Base-by-base conservation (phyloP, 768 basidiomycete genomes). In the Pleurotus tuoliensis region DNA sequence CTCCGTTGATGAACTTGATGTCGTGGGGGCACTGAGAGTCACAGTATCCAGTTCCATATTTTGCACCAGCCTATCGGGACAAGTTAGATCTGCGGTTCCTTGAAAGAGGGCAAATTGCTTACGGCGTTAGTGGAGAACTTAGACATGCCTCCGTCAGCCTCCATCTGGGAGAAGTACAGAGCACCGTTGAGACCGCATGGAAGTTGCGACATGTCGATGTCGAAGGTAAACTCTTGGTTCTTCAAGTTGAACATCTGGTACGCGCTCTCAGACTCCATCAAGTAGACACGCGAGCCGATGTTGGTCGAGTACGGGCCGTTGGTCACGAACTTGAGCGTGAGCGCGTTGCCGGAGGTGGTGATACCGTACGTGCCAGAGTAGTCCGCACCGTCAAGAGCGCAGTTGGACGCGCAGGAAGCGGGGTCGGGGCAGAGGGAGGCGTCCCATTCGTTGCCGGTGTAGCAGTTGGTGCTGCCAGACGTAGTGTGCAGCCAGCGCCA, bases 161-260 rank as follows among this genome's bases (percentile, higher is more conserved):
- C 74, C 77, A 79, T 79, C 64, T 74, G 68, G 44, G 67, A 63
- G 67, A 79, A 76, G 68, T 79, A 79, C 51, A 78, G 66, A 25
- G 77, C 77, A 63, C 77, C 77, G 63, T 78, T 78, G 59, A 78
- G 69, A 62, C 77, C 77, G 61, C 77, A 79, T 13, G 71, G 72
- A 54, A 79, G 75, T 55, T 76, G 67, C 60, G 76, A 75, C 56
- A 79, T 68, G 62, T 79, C 76, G 62, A 79, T 75, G 64, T 78
- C 76, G 65, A 79, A 77, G 15, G 75, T 72, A 66, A 79, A 78
- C 67, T 79, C 76, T 61, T 73, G 67, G 69, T 76, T 76, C 58
- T 66, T 57, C 53, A 74, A 66, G 56, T 75, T 71, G 70, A 78
- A 76, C 57, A 60, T 60, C 53, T 64, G 55, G 68, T 78, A 78